phyloP scores from a whole-genome alignment of 225 moss, liverwort and hornwort species.

The Climacium dendroides region DNA sequence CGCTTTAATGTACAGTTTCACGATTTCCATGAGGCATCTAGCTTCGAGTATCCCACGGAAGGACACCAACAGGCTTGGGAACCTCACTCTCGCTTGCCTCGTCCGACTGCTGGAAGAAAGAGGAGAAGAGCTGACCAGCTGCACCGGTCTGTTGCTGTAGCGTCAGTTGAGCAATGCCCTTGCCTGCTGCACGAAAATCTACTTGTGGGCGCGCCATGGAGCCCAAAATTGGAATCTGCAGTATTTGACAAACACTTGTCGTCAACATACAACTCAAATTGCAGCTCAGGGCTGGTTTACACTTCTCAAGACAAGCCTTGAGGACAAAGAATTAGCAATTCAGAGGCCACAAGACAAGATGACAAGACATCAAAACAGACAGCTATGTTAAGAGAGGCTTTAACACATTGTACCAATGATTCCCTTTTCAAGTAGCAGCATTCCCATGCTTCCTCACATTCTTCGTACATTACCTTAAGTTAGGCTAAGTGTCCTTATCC shows the following conservation, averaged over 20 bases:
- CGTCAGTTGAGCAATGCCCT: constrained; percentile 67
- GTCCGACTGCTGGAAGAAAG: constrained; percentile 31
- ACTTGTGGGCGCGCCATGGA: constrained; percentile 58
- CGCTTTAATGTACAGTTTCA: background rate
- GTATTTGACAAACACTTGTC: background rate
- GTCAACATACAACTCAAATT: background rate
- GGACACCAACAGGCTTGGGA: constrained; percentile 28
- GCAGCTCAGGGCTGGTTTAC: background rate
- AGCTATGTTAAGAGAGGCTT: background rate
- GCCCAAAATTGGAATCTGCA: constrained; percentile 68
- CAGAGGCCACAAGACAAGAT: background rate
- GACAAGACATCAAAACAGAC: background rate
- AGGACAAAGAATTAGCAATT: background rate
- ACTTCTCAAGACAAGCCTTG: background rate
- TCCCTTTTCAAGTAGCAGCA: background rate
- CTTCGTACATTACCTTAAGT: background rate
- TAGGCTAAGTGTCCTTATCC: background rate
- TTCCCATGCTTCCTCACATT: background rate
- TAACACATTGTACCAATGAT: background rate
- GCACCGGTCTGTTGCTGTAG: constrained; percentile 40
- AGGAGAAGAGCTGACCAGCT: constrained; percentile 35
- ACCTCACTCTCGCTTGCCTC: constrained; percentile 6
- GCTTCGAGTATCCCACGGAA: constrained; percentile 41
- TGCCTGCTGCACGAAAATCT: constrained; percentile 66
- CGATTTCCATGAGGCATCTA: background rate